Evolutionary conservation across 176 grass and related monocot species (phyloP).

Genomic region (Elaeis guineensis): DNA sequence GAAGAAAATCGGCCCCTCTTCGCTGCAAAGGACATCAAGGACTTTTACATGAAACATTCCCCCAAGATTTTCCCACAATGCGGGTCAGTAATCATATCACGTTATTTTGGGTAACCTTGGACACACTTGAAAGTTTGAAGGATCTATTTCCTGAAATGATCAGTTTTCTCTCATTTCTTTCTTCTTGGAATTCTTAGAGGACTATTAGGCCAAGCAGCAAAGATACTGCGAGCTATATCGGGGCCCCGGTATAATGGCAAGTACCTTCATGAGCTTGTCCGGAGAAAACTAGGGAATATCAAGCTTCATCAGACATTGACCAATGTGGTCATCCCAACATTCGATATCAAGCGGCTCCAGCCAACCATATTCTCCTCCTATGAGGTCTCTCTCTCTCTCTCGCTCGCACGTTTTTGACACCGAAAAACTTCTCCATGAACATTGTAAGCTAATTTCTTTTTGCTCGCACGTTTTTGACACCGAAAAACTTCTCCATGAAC

Average conservation of each 20-base stretch:
- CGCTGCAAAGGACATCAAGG: too few species aligned
- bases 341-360: conserved; percentile 75
- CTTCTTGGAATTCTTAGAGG: conserved; percentile 21
- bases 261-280: conserved; percentile 66
- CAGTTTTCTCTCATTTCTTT: too few species aligned
- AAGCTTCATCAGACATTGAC: conserved; percentile 67
- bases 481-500: too few species aligned
- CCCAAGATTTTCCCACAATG: conserved; percentile 46
- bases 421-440: too few species aligned
- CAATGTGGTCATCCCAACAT: conserved; percentile 74
- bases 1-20: too few species aligned
- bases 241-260: conserved; percentile 83
- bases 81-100: conserved; percentile 31
- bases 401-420: too few species aligned
- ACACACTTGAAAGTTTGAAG: too few species aligned
- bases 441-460: too few species aligned
- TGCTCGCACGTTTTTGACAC: too few species aligned
- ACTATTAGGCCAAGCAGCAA: conserved; percentile 35
- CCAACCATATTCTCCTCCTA: conserved; percentile 78
- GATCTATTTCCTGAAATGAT: not conserved
- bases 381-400: conserved; percentile 19
- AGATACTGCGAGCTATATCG: conserved; percentile 40
- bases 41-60: too few species aligned
- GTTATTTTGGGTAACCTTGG: too few species aligned
- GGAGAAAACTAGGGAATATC: conserved; percentile 46